phyloP scores from a whole-genome alignment of 805 yeast genomes.

The Saccharomycopsis sp. region DNA sequence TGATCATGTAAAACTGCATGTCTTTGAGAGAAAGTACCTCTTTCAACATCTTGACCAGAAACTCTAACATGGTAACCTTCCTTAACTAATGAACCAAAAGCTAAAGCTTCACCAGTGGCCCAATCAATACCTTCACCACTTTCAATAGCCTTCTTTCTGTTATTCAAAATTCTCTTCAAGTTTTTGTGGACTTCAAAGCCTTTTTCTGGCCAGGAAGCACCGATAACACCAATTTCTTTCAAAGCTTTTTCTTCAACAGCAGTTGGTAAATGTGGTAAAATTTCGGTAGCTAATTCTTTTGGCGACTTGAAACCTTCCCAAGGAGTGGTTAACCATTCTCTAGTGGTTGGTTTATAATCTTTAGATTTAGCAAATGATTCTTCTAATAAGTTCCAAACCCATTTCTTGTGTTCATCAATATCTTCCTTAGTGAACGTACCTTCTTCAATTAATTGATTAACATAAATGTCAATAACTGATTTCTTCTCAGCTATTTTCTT shows the following conservation, averaged over 20 bases:
- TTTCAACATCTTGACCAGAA: constrained; percentile 99
- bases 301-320: constrained; percentile 99
- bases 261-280: constrained; percentile 94
- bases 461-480: constrained; percentile 81
- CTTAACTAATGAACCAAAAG: constrained; percentile 82
- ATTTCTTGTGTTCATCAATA: constrained; percentile 89
- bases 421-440: constrained; percentile 87
- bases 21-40: constrained; percentile 99
- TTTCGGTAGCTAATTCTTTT: constrained; percentile 90
- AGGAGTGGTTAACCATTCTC: constrained; percentile 98
- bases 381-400: constrained; percentile 96
- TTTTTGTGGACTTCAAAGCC: constrained; percentile 89
- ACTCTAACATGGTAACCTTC: constrained; percentile 97
- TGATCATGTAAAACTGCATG: constrained; percentile 98
- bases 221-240: constrained; percentile 68
- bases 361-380: constrained; percentile 83
- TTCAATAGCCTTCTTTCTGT: constrained; percentile 81
- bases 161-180: constrained; percentile 86
- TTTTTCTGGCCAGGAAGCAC: constrained; percentile 78
- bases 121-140: constrained; percentile 94
- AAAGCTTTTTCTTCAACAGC: constrained; percentile 67
- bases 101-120: constrained; percentile 99
- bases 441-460: constrained; percentile 71
- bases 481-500: constrained; percentile 81
- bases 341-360: constrained; percentile 81